Percentiles rank a stretch among this genome's conserved stretches.
Conservation (phyloP, 2,329 filamentous ascomycete genomes). For the Phaeosphaeria sp. region DNA sequence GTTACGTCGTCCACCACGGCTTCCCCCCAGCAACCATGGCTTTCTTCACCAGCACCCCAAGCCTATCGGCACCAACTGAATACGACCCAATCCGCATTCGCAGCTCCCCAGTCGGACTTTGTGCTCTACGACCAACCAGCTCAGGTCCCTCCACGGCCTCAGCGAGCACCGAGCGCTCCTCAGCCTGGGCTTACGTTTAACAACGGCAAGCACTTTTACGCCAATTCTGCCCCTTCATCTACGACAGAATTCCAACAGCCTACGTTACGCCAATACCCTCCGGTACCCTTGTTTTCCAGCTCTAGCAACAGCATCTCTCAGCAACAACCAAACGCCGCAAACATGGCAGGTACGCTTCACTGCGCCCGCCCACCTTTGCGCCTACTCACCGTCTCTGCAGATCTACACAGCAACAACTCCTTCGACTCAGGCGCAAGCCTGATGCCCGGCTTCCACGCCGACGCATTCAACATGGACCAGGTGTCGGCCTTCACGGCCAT, state of each 20-base stretch:
- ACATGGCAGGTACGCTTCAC: conserved; percentile 48
- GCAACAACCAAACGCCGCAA: conserved; percentile 43
- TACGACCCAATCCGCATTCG: conserved; percentile 52
- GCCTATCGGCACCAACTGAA: conserved; percentile 59
- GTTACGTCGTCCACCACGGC: conserved; percentile 82
- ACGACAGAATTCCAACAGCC: conserved; percentile 63
- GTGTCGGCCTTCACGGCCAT: conserved; percentile 52
- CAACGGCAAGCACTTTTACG: conserved; percentile 68
- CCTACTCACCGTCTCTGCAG: conserved; percentile 41
- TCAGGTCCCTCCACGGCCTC: conserved; percentile 50
- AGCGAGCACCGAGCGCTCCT: conserved; percentile 60
- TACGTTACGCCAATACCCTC: conserved; percentile 65
- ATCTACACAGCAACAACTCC: conserved; percentile 47
- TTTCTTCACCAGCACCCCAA: conserved; percentile 67
- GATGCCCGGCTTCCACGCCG: conserved; percentile 50
- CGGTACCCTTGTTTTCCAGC: conserved; percentile 72
- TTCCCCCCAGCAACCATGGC: conserved; percentile 77
- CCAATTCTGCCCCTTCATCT: conserved; percentile 69
- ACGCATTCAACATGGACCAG: conserved; percentile 38
- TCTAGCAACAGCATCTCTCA: conserved; percentile 63
- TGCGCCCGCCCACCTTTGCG: conserved; percentile 13
- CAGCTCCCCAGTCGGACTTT: conserved; percentile 71
- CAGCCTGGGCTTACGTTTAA: conserved; percentile 66
- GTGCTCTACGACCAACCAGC: conserved; percentile 70
- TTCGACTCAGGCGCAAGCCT: conserved; percentile 58